Percentiles rank a stretch among this genome's conserved stretches.
phyloP scores from a whole-genome alignment of 106 monocot genomes.

The Agapanthus africanus region DNA sequence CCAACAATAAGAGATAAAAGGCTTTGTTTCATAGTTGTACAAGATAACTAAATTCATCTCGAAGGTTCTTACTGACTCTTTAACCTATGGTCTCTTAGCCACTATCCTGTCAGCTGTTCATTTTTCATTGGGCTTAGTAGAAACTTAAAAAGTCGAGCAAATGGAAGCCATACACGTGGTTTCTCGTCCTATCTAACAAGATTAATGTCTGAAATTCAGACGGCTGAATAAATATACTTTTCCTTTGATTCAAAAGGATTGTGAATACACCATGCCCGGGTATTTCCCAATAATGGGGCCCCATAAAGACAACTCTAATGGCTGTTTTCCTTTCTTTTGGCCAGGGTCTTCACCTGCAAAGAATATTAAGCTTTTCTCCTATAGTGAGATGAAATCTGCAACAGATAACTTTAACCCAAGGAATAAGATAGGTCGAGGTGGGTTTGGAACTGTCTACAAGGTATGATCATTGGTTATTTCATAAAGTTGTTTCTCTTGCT shows the following conservation, averaged over 20 bases:
- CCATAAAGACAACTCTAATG: neutral
- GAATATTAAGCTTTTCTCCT: slow-evolving; percentile 51
- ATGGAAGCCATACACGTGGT: neutral
- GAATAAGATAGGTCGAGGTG: slow-evolving; percentile 55
- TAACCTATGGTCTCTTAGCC: no score
- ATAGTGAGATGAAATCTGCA: slow-evolving; percentile 50
- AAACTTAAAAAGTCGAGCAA: neutral
- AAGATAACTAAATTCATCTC: neutral
- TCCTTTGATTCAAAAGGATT: no score
- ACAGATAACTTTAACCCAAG: slow-evolving; percentile 47
- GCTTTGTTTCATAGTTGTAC: neutral
- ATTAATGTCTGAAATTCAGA: neutral
- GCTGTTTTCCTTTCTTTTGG: neutral
- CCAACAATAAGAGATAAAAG: neutral
- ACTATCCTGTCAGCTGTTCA: no score
- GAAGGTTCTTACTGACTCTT: neutral
- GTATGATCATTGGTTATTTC: slow-evolving; percentile 14
- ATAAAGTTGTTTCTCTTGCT: neutral
- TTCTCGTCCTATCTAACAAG: neutral
- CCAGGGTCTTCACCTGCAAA: slow-evolving; percentile 27
- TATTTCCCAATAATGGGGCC: neutral
- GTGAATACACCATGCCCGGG: neutral
- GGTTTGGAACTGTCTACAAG: slow-evolving; percentile 64
- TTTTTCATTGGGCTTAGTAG: neutral
- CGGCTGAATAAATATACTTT: neutral